These are phyloP conservation scores for Hypoxylon fuscum DNA, from an alignment of 495 filamentous ascomycete species.

Conservation along the genomic window DNA sequence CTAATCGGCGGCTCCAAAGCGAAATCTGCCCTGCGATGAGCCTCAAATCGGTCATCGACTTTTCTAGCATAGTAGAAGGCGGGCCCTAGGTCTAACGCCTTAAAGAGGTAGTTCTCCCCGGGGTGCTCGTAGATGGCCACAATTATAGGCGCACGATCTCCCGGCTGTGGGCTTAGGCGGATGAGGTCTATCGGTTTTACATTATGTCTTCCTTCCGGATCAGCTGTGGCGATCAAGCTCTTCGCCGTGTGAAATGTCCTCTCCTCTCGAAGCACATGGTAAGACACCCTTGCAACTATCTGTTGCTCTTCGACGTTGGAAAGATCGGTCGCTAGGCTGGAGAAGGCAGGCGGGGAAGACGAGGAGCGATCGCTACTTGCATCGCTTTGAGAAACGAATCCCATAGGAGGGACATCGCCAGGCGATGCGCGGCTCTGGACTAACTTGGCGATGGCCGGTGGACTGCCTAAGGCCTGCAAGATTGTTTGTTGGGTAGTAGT, in stretches of 20 bases:
- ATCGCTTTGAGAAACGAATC: conserved; percentile 45
- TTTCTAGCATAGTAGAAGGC: conserved; percentile 69
- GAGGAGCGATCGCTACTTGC: conserved; percentile 50
- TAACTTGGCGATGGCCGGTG: conserved; percentile 44
- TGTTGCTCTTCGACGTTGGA: conserved; percentile 53
- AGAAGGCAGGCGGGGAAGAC: conserved; percentile 44
- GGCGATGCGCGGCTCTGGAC: conserved; percentile 46
- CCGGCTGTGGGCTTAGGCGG: conserved; percentile 68
- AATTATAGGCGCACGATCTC: conserved; percentile 70
- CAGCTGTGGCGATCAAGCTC: conserved; percentile 72
- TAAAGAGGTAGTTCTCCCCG: conserved; percentile 74
- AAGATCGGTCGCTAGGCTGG: conserved; percentile 39
- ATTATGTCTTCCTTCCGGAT: conserved; percentile 78
- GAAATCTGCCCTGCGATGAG: conserved; percentile 44
- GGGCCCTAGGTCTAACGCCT: conserved; percentile 78
- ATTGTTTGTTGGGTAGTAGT: conserved; percentile 36
- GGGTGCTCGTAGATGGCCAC: conserved; percentile 83
- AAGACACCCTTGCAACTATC: conserved; percentile 81
- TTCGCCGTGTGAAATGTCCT: conserved; percentile 83
- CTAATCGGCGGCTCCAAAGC: conserved; percentile 68
- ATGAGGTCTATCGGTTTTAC: conserved; percentile 77
- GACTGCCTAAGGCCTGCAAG: conserved; percentile 42
- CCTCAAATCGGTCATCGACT: conserved; percentile 57
- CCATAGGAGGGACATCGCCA: conserved; percentile 44
- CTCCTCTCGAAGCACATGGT: conserved; percentile 81